Percentiles rank a stretch among this genome's conserved stretches.
These are phyloP conservation scores for Phialocephala sp. DNA, from an alignment of 2,329 filamentous ascomycete species.

Conservation along the genomic window DNA sequence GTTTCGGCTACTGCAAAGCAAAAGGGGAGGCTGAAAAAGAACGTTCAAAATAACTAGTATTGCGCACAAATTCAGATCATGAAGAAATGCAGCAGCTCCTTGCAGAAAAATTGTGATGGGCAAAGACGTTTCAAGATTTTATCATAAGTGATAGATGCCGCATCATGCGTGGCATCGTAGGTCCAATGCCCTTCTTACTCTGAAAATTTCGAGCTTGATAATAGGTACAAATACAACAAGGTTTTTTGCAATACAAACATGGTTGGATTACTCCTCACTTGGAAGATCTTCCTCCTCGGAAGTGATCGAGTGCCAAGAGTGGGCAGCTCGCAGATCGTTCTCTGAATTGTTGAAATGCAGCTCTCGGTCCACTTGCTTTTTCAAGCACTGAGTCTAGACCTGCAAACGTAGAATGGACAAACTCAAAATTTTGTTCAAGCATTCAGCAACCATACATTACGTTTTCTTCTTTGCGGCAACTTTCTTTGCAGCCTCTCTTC, in stretches of 20 bases:
- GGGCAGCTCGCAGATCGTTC: not conserved
- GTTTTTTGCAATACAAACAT: too few relatives aligned
- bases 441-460: not conserved
- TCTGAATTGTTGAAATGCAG: not conserved
- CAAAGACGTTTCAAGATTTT: not conserved
- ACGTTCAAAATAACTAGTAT: not conserved
- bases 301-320: not conserved
- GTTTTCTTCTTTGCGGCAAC: constrained; percentile 25
- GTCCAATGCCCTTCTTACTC: too few relatives aligned
- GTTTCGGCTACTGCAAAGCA: constrained; percentile 1
- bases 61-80: not conserved
- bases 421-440: not conserved
- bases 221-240: too few relatives aligned
- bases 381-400: not conserved
- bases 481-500: constrained; percentile 26
- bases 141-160: not conserved
- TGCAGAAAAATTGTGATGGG: not conserved
- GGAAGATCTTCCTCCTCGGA: not conserved
- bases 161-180: not conserved
- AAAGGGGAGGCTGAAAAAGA: not conserved
- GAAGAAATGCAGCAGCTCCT: not conserved
- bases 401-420: not conserved
- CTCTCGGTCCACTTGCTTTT: not conserved
- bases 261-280: too few relatives aligned
- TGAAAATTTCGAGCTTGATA: too few relatives aligned